phyloP scores from a whole-genome alignment of 495 filamentous ascomycete species.

The Wilcoxina mikolae region DNA sequence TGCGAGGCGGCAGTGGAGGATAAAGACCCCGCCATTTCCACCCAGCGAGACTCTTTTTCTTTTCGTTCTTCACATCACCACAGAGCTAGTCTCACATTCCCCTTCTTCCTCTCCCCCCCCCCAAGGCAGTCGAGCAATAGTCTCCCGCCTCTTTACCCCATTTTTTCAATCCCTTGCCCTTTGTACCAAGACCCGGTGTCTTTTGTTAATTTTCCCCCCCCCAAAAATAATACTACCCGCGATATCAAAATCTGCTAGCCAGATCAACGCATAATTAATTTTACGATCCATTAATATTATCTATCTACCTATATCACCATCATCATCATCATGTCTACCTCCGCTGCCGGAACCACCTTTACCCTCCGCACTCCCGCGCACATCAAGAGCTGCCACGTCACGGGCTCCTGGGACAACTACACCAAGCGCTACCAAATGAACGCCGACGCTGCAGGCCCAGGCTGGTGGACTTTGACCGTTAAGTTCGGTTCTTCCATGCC shows the following conservation, averaged over 20 bases:
- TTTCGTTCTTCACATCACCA: neutral
- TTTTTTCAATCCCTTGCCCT: neutral
- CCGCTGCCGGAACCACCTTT: conserved; percentile 39
- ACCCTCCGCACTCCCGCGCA: conserved; percentile 87
- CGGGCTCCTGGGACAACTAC: conserved; percentile 99
- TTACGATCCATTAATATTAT: neutral
- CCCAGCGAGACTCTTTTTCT: neutral
- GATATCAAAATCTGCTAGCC: neutral
- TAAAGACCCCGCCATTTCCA: neutral
- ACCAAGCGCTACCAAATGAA: conserved; percentile 69
- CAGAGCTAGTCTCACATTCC: neutral
- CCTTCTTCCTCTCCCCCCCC: no score
- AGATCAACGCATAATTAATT: neutral
- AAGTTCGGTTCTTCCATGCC: conserved; percentile 67
- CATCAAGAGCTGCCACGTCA: conserved; percentile 93
- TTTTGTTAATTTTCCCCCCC: neutral
- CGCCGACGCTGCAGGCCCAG: conserved; percentile 58
- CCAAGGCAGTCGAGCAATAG: neutral
- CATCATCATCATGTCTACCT: conserved; percentile 20
- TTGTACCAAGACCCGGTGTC: neutral
- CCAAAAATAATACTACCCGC: no score
- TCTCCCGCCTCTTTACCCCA: neutral
- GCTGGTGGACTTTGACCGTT: conserved; percentile 94
- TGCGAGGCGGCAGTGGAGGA: neutral
- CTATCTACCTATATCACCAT: neutral